phyloP scores from a whole-genome alignment of 129 eudicot genomes.

The Tanacetum coccineum region DNA sequence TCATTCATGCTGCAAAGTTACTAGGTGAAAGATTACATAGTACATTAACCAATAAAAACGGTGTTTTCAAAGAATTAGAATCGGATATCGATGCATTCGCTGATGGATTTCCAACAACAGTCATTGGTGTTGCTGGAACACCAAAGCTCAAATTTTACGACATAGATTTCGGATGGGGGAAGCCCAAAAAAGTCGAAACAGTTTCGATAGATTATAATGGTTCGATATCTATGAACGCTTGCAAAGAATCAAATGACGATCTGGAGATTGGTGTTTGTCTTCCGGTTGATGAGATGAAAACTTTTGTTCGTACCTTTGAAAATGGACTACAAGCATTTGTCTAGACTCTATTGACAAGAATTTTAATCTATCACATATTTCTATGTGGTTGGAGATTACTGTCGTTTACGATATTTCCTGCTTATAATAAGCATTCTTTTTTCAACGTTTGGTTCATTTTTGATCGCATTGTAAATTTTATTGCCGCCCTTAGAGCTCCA shows the following conservation, averaged over 20 bases:
- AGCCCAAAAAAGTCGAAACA: slow-evolving; percentile 17
- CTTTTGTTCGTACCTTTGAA: slow-evolving; percentile 23
- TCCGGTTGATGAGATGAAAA: slow-evolving; percentile 23
- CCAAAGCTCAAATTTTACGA: slow-evolving; percentile 9
- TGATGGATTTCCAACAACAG: slow-evolving; percentile 11
- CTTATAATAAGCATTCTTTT: too few relatives aligned
- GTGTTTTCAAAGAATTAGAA: neutral
- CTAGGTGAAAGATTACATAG: slow-evolving; percentile 15
- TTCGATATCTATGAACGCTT: slow-evolving; percentile 12
- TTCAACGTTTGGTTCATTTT: too few relatives aligned
- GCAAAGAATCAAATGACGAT: slow-evolving; percentile 26
- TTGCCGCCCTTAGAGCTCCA: too few relatives aligned
- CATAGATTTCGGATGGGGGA: slow-evolving; percentile 30
- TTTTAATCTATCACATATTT: too few relatives aligned
- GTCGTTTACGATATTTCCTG: too few relatives aligned
- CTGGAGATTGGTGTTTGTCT: slow-evolving; percentile 40
- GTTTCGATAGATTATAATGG: slow-evolving; percentile 17
- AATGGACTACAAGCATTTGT: slow-evolving; percentile 20
- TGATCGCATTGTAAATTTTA: too few relatives aligned
- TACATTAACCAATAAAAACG: neutral
- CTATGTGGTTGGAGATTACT: too few relatives aligned
- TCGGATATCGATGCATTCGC: neutral
- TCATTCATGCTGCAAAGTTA: neutral
- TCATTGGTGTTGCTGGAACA: slow-evolving; percentile 15
- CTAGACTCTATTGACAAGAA: neutral